These are phyloP conservation scores for Sclerotinia minor DNA, from an alignment of 2,329 filamentous ascomycete species.

Conservation along the genomic window DNA sequence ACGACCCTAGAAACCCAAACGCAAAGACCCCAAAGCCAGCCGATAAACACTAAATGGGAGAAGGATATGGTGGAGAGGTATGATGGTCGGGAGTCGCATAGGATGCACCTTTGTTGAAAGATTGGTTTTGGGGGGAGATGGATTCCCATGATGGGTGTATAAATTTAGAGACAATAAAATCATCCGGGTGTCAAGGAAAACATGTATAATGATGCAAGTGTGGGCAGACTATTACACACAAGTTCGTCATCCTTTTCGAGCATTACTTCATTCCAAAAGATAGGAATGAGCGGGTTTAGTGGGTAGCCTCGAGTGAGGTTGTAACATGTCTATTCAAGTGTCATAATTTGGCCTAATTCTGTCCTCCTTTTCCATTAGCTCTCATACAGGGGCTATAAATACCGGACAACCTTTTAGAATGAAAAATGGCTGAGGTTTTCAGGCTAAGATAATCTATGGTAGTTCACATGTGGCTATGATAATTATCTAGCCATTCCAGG, in stretches of 20 bases:
- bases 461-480: not conserved
- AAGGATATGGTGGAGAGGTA: not conserved
- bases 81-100: constrained; percentile 14
- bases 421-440: not conserved
- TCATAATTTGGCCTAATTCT: not conserved
- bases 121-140: constrained; percentile 1
- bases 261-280: not conserved
- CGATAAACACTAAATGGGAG: constrained; percentile 38
- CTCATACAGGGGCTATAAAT: not conserved
- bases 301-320: not conserved
- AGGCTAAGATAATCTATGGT: not conserved
- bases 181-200: constrained; percentile 2
- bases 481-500: not conserved
- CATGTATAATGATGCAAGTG: not conserved
- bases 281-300: not conserved
- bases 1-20: constrained; percentile 87
- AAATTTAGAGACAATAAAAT: constrained; percentile 24
- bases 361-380: no score
- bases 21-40: constrained; percentile 41
- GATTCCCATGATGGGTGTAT: constrained; percentile 3
- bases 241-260: not conserved
- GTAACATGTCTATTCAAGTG: not conserved
- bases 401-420: not conserved
- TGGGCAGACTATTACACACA: not conserved
- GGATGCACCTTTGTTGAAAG: constrained; percentile 13